phyloP scores from a whole-genome alignment of 495 filamentous ascomycete genomes.

The Astrothelium macrocarpum region DNA sequence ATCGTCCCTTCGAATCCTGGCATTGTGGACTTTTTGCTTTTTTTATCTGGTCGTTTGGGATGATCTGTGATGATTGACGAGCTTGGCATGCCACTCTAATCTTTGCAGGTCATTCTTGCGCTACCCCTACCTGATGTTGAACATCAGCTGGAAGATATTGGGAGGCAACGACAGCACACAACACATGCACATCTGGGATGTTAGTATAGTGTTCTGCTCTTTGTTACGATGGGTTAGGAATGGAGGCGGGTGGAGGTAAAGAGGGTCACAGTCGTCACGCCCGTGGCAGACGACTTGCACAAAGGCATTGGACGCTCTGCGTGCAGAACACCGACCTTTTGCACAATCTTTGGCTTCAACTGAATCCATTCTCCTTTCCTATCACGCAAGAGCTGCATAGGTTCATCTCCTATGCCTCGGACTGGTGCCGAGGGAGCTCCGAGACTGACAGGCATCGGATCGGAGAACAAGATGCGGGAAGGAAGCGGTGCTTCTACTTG shows the following conservation, averaged over 20 bases:
- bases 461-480: conserved; percentile 42
- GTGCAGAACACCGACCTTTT: conserved; percentile 20
- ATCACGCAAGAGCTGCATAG: conserved; percentile 19
- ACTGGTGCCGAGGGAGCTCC: conserved; percentile 39
- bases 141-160: conserved; percentile 38
- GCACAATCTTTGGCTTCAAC: background rate
- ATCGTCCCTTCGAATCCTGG: conserved; percentile 3
- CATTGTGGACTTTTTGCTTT: conserved; percentile 27
- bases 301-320: conserved; percentile 30
- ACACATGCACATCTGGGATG: conserved; percentile 38
- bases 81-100: conserved; percentile 23
- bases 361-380: background rate
- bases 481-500: conserved; percentile 29
- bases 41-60: conserved; percentile 17
- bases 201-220: conserved; percentile 27
- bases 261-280: conserved; percentile 17
- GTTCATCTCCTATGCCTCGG: conserved; percentile 44
- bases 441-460: conserved; percentile 20
- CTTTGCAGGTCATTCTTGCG: conserved; percentile 23
- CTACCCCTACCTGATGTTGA: conserved; percentile 36
- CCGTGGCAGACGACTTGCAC: conserved; percentile 33
- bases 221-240: background rate
- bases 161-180: conserved; percentile 29
- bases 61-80: conserved; percentile 12
- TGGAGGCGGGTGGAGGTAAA: conserved; percentile 20